Conservation (phyloP, 257 asterid genomes). For the Verbena officinalis region DNA sequence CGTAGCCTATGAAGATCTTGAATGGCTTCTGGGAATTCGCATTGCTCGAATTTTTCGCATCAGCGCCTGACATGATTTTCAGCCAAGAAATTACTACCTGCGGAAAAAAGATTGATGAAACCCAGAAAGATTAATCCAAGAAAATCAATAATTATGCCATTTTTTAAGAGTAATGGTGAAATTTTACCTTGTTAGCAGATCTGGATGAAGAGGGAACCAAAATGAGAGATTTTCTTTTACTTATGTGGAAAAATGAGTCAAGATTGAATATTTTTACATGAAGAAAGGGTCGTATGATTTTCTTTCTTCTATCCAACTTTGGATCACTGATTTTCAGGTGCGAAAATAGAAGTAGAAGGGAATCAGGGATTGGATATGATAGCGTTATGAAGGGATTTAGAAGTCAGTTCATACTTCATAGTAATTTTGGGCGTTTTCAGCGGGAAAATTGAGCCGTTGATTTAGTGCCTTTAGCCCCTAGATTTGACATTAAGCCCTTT, state of each 20-base stretch:
- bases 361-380: background rate
- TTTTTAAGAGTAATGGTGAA: background rate
- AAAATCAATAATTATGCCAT: background rate
- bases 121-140: background rate
- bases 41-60: conserved; percentile 20
- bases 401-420: too few species aligned
- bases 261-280: background rate
- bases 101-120: conserved; percentile 6
- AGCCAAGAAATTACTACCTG: conserved; percentile 27
- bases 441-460: conserved; percentile 6
- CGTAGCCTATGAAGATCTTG: conserved; percentile 87
- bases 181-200: conserved; percentile 34
- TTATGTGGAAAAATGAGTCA: conserved; percentile 14
- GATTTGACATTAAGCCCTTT: too few species aligned
- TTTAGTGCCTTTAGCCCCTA: too few species aligned
- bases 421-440: background rate
- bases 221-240: background rate
- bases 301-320: conserved; percentile 2
- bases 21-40: conserved; percentile 27
- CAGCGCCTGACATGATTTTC: conserved; percentile 36
- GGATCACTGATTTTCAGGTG: conserved; percentile 26
- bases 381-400: background rate
- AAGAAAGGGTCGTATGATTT: too few species aligned
- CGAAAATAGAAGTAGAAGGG: conserved; percentile 1
- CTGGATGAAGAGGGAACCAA: conserved; percentile 1